Base-by-base conservation (phyloP, 139 green algal species). In the Tetradesmus obliquus region DNA sequence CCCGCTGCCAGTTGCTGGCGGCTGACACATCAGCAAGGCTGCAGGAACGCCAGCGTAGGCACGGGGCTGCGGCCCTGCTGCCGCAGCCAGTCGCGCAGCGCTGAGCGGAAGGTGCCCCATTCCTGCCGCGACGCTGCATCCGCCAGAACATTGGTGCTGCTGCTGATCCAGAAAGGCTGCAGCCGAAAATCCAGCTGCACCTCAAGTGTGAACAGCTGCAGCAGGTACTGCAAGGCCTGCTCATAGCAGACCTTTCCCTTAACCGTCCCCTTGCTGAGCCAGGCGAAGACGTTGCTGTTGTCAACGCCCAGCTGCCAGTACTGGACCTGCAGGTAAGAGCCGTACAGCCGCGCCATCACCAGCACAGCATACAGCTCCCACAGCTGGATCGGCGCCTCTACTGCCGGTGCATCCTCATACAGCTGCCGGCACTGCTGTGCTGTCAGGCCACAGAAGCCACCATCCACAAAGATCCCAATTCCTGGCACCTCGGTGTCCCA, bases 281-380 rank as follows among this genome's bases (percentile, higher is more conserved):
- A 86, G 80, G 17, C 45, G 12, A 20, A 57, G 3, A 86, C 80
- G 80, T 57, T 66, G 53, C 32, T 20, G 20, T 60, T 86, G 20
- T 86, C 45, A 12, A 60, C 53, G 1, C 80, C 8, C 53, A 86
- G 12, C 51, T 60, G 80, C 80, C 32, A 84, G 24, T 84, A 57
- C 10, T 57, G 45, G 5, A 7, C 79, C 6, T 20, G 9, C 10
- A 83, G n/a, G 76, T 55, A 83, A 20, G n/a, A 7, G n/a, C 76
- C 76, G 24, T 83, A 83, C 76, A 83, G 24, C 76, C 76, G 76
- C n/a, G 12, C 76, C n/a, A 45, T 8, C 8, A 20, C 76, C 76
- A 83, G 7, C 76, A 83, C 76, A 13, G 76, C 76, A 83, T 51
- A 83, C n/a, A 83, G 76, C 76, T 83, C 76, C 76, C 76, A 83